Conservation (phyloP, 164 flowering plant genomes). For the Magnolia sinica region DNA sequence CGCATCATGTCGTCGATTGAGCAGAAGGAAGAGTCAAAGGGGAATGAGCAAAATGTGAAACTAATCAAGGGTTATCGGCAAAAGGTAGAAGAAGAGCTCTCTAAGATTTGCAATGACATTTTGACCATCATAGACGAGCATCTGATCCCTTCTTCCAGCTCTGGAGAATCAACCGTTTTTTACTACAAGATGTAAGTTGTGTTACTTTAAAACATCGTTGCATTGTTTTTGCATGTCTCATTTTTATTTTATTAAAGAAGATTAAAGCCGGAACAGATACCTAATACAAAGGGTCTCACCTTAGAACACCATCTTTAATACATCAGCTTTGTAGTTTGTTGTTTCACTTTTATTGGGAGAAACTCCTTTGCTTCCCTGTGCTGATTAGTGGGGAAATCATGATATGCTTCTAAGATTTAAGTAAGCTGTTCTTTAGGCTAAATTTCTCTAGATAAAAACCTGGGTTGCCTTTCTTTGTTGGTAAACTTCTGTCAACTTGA, state of each 20-base stretch:
- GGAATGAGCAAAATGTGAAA: constrained; percentile 25
- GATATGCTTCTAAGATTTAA: too few species aligned
- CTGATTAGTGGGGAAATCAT: too few species aligned
- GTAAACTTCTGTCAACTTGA: too few species aligned
- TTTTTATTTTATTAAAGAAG: neutral
- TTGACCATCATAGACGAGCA: constrained; percentile 25
- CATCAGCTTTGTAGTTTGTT: neutral
- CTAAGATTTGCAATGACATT: constrained; percentile 23
- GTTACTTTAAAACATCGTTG: neutral
- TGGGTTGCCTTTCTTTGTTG: too few species aligned
- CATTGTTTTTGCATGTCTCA: neutral
- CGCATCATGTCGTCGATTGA: constrained; percentile 28
- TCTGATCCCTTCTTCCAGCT: constrained; percentile 17
- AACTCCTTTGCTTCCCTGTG: too few species aligned
- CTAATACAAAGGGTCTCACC: neutral
- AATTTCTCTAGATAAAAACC: too few species aligned
- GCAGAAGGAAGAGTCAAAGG: constrained; percentile 24
- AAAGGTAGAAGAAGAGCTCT: constrained; percentile 25
- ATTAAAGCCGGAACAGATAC: neutral
- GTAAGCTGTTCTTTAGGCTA: too few species aligned
- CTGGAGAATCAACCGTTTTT: constrained; percentile 25
- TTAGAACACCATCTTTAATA: neutral
- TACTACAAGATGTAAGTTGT: constrained; percentile 24
- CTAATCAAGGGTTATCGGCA: constrained; percentile 22
- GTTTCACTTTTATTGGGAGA: neutral